Conservation (phyloP, 768 basidiomycete genomes). For the Mycena venus region DNA sequence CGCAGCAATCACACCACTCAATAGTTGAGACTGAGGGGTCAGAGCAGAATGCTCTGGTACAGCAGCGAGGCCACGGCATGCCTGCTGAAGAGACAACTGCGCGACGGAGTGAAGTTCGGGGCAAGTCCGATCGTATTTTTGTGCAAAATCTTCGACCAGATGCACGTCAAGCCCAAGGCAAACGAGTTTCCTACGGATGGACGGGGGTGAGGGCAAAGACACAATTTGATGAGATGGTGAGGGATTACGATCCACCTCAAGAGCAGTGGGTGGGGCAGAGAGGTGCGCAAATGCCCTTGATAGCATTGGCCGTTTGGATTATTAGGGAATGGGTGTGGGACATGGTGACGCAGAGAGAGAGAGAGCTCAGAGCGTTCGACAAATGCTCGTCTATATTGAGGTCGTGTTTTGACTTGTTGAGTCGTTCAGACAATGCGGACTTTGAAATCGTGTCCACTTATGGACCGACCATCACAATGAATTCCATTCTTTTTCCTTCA, state of each 20-base stretch:
- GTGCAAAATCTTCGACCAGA: not conserved
- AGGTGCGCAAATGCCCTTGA: not conserved
- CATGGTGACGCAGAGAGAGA: not conserved
- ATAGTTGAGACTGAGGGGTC: not conserved
- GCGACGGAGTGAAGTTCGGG: not conserved
- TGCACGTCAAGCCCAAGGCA: not conserved
- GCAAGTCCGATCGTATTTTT: not conserved
- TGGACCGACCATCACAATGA: not conserved
- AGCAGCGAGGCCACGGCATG: not conserved
- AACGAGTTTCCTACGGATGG: not conserved
- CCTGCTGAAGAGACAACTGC: not conserved
- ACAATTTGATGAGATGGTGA: not conserved
- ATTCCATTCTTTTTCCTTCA: not conserved
- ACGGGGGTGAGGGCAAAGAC: not conserved
- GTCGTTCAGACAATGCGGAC: slow-evolving; percentile 38
- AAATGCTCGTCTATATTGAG: not conserved
- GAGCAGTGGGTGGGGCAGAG: not conserved
- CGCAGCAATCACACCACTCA: not conserved
- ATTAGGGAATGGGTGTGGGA: not conserved
- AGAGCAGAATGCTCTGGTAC: not conserved
- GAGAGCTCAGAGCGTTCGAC: not conserved
- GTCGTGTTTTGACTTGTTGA: not conserved
- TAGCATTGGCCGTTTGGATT: not conserved
- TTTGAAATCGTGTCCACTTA: slow-evolving; percentile 17
- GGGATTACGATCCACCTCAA: not conserved